Percentiles rank a stretch among this genome's conserved stretches.
Evolutionary conservation across 23 red algal genomes (phyloP).

Genomic region (Gracilariopsis chorda): DNA sequence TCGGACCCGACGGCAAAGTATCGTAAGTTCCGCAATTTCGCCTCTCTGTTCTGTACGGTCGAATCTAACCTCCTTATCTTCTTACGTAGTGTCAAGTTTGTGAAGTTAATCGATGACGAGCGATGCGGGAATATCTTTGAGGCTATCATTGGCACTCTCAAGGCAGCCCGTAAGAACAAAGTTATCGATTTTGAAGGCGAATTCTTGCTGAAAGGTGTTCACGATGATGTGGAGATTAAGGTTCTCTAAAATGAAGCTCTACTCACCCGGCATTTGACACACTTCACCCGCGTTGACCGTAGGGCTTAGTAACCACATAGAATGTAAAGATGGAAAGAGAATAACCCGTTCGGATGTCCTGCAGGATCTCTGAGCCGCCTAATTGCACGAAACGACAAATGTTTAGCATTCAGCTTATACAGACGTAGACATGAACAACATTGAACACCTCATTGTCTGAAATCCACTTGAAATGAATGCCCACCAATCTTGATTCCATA

Average conservation of each 20-base stretch:
- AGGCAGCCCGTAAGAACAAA: slow-evolving; percentile 50
- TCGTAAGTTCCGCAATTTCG: slow-evolving; percentile 29
- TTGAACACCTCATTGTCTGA: too few relatives aligned
- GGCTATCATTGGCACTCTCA: slow-evolving; percentile 63
- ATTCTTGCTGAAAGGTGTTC: slow-evolving; percentile 69
- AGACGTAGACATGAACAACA: too few relatives aligned
- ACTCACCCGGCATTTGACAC: too few relatives aligned
- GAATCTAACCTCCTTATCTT: background rate
- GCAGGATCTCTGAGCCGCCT: too few relatives aligned
- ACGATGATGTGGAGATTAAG: slow-evolving; percentile 61
- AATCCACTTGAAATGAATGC: too few relatives aligned
- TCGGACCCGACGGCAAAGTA: slow-evolving; percentile 45
- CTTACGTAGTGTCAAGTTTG: slow-evolving; percentile 52
- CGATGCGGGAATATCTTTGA: slow-evolving; percentile 74
- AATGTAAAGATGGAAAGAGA: too few relatives aligned
- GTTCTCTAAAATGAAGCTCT: background rate
- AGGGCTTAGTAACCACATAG: too few relatives aligned
- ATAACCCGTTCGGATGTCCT: too few relatives aligned
- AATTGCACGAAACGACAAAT: too few relatives aligned
- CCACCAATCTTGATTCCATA: too few relatives aligned
- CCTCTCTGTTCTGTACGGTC: background rate
- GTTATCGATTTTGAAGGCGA: slow-evolving; percentile 81
- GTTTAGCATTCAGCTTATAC: too few relatives aligned
- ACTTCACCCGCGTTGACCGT: too few relatives aligned
- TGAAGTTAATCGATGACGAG: slow-evolving; percentile 66